A percentile compares a stretch with the other conserved stretches of the same genome.
Conservation (phyloP, 179 eudicot species). For the Drosera spatulata region DNA sequence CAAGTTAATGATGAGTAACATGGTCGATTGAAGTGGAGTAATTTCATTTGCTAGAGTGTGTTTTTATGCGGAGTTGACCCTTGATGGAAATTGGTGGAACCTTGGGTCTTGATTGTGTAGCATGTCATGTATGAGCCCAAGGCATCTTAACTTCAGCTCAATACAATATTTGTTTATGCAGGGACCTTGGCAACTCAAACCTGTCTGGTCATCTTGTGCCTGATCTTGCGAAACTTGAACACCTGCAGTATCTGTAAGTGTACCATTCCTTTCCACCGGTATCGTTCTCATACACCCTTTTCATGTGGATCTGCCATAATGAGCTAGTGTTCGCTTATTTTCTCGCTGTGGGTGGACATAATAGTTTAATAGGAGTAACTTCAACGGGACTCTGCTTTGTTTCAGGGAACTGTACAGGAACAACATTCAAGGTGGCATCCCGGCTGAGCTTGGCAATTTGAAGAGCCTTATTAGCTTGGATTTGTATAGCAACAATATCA, state of each 20-base stretch:
- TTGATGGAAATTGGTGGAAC: too few relatives aligned
- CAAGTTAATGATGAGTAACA: too few relatives aligned
- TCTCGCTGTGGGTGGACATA: too few relatives aligned
- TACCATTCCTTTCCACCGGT: conserved; percentile 51
- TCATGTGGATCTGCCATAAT: neutral
- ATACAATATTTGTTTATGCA: conserved; percentile 16
- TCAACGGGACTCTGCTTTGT: conserved; percentile 1
- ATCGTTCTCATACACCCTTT: neutral
- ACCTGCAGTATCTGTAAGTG: conserved; percentile 27
- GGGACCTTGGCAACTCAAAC: conserved; percentile 90
- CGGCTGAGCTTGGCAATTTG: conserved; percentile 74
- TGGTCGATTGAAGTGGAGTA: too few relatives aligned
- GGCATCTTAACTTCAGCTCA: too few relatives aligned
- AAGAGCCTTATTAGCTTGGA: conserved; percentile 93
- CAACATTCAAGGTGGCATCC: conserved; percentile 73
- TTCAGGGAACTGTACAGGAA: conserved; percentile 94
- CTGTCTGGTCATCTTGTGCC: conserved; percentile 85
- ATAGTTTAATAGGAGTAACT: too few relatives aligned
- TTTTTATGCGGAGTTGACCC: too few relatives aligned
- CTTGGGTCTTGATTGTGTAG: too few relatives aligned
- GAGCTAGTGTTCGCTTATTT: too few relatives aligned
- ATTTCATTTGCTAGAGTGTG: too few relatives aligned
- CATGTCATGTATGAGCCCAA: too few relatives aligned
- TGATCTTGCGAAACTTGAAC: conserved; percentile 88
- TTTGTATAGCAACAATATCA: conserved; percentile 74